A percentile compares a stretch with the other conserved stretches of the same genome.
Evolutionary conservation across 495 filamentous ascomycete species (phyloP).

Genomic region (Penicillium cosmopolitanum): DNA sequence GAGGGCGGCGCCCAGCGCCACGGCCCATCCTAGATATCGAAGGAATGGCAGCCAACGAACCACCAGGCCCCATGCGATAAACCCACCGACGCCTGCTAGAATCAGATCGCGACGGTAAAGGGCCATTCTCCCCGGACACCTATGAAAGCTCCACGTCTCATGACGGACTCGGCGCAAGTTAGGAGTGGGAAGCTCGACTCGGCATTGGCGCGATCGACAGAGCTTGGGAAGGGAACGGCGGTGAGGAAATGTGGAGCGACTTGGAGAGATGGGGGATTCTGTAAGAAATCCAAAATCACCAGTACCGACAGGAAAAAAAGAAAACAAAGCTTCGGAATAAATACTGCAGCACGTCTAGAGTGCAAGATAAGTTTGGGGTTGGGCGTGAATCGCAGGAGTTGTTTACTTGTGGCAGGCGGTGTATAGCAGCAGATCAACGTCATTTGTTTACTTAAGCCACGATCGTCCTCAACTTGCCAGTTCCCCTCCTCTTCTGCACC

Average conservation of each 20-base stretch:
- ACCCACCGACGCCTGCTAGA: slow-evolving; percentile 67
- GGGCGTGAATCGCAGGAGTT: background rate
- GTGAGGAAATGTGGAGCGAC: background rate
- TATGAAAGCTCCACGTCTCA: slow-evolving; percentile 34
- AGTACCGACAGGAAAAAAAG: background rate
- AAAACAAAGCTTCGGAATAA: no score
- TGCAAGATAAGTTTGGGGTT: no score
- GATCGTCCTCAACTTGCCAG: slow-evolving; percentile 4
- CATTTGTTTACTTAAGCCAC: slow-evolving; percentile 39
- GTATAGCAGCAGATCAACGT: slow-evolving; percentile 17
- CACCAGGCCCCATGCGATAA: slow-evolving; percentile 84
- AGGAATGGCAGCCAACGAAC: slow-evolving; percentile 78
- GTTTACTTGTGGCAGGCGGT: background rate
- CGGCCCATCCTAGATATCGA: slow-evolving; percentile 80
- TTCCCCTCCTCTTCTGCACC: slow-evolving; percentile 8
- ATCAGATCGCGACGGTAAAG: slow-evolving; percentile 76
- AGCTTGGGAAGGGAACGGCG: slow-evolving; percentile 1
- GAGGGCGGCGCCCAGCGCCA: slow-evolving; percentile 65
- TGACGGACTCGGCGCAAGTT: slow-evolving; percentile 34
- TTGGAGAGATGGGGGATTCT: background rate
- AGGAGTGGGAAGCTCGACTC: slow-evolving; percentile 23
- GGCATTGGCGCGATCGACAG: slow-evolving; percentile 15
- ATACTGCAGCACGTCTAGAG: no score
- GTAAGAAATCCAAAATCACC: background rate
- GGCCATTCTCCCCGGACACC: slow-evolving; percentile 63